Base-by-base conservation (phyloP, 345 rosid species). In the Xanthoceras sorbifolium region DNA sequence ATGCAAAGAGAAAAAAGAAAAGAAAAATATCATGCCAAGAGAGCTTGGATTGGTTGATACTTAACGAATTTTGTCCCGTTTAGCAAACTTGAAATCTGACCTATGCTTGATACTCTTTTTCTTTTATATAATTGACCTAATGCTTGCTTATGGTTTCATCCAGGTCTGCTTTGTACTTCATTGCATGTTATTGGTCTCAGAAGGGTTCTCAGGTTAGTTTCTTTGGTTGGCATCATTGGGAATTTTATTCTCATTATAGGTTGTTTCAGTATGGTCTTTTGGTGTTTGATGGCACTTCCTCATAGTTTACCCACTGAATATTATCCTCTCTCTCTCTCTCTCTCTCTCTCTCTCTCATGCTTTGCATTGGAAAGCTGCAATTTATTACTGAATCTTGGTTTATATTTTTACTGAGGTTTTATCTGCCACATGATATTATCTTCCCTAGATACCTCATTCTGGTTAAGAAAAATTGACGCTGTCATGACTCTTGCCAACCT, bases 161-260 rank as follows among this genome's bases (percentile, higher is more conserved):
- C 91, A 94, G 99, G 94, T 85, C 93, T 77, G 84, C 85, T 80
- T 80, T 95, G 85, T 95, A 87, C 87, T 92, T 95, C 90, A 86
- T 89, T 71, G 89, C 87, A 20, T 82, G 91, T 76, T 95, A 90
- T 84, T 92, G 90, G 87, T 89, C 97, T 69, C 86, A 85, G 71
- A 92, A 87, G 84, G 92, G 90, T 76, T 90, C 93, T 82, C 98
- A 95, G 82, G 98, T 89, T 87, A 90, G 90, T 88, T 38, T 62
- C 62, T 79, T 77, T 32, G 15, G n/a, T 48, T 74, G 61, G 38
- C 75, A 25, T 81, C 69, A 59, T 78, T 61, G 61, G 38, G 42
- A 75, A 40, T 34, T 61, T 46, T 32, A 46, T 75, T 42, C 60
- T 55, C 8, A 67, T 20, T 75, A 17, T 15, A 46, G 59, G 54